phyloP scores from a whole-genome alignment of 768 basidiomycete species.

The Leucosporidium yakuticum region DNA sequence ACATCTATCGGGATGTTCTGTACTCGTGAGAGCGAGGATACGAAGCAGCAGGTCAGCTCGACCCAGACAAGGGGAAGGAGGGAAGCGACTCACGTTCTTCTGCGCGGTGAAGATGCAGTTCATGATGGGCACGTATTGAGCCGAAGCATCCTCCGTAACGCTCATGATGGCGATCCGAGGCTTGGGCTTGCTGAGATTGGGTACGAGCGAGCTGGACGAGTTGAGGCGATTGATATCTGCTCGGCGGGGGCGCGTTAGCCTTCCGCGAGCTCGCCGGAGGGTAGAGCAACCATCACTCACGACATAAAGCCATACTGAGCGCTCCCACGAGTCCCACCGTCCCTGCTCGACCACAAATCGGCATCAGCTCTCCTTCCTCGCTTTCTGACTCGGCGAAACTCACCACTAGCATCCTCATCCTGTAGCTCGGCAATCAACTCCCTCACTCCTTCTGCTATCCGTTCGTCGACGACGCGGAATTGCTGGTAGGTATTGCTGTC shows the following conservation, averaged over 20 bases:
- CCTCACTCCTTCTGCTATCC: constrained; percentile 58
- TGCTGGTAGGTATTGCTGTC: constrained; percentile 79
- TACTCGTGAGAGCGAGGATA: not conserved
- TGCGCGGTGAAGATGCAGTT: constrained; percentile 98
- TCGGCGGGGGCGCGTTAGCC: constrained; percentile 47
- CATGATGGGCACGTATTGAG: constrained; percentile 97
- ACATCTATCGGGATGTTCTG: constrained; percentile 97
- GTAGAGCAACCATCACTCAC: constrained; percentile 47
- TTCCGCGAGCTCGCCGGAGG: constrained; percentile 42
- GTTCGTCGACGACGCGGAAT: constrained; percentile 69
- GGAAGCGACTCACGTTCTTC: constrained; percentile 60
- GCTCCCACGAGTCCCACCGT: constrained; percentile 63
- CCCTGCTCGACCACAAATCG: not conserved
- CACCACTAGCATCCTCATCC: constrained; percentile 11
- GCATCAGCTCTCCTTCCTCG: not conserved
- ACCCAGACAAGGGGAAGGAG: not conserved
- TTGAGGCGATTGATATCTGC: constrained; percentile 62
- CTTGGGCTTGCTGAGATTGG: constrained; percentile 42
- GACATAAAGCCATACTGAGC: constrained; percentile 84
- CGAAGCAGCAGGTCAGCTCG: not conserved
- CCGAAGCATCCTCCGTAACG: constrained; percentile 80
- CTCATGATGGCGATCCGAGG: constrained; percentile 72
- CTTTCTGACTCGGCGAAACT: not conserved
- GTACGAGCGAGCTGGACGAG: constrained; percentile 36
- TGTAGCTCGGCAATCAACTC: constrained; percentile 50